phyloP scores from a whole-genome alignment of 768 basidiomycete species.

The Cyclocybe cylindracea region DNA sequence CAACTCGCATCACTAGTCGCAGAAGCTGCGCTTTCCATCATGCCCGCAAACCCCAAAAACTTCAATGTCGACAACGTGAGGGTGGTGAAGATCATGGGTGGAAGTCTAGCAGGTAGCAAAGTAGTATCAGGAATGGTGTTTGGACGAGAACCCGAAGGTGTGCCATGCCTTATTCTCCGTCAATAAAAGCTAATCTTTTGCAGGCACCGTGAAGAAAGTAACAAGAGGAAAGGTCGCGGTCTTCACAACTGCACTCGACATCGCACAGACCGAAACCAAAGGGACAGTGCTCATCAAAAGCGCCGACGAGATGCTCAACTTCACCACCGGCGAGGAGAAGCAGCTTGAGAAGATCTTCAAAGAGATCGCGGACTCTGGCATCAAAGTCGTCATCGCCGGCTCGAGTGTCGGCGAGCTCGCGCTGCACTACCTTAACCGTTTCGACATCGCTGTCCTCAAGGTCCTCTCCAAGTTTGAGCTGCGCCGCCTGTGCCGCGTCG shows the following conservation, averaged over 20 bases:
- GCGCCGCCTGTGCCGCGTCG: slow-evolving; percentile 90
- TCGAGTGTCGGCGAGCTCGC: slow-evolving; percentile 94
- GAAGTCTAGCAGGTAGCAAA: slow-evolving; percentile 77
- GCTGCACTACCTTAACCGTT: slow-evolving; percentile 93
- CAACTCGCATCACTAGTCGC: slow-evolving; percentile 81
- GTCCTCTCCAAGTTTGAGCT: slow-evolving; percentile 98
- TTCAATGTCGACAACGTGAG: slow-evolving; percentile 99
- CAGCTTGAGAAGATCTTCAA: slow-evolving; percentile 98
- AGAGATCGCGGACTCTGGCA: slow-evolving; percentile 95
- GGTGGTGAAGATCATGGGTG: slow-evolving; percentile 98
- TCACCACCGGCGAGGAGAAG: slow-evolving; percentile 94
- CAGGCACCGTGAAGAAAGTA: slow-evolving; percentile 82
- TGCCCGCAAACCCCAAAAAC: slow-evolving; percentile 85
- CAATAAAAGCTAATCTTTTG: neutral
- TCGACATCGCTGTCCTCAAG: slow-evolving; percentile 93
- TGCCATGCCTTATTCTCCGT: neutral
- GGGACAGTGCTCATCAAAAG: slow-evolving; percentile 96
- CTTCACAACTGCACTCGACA: slow-evolving; percentile 90
- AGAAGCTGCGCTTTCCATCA: slow-evolving; percentile 89
- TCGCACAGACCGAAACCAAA: slow-evolving; percentile 97
- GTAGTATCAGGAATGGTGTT: slow-evolving; percentile 99
- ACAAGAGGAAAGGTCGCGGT: slow-evolving; percentile 91
- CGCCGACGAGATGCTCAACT: slow-evolving; percentile 96
- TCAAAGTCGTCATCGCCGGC: slow-evolving; percentile 93
- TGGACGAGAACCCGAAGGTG: slow-evolving; percentile 92